Evolutionary conservation across 805 yeast species (phyloP), one percentile per base, ranked within the genome.

Genomic region (Sugiyamaella smithiae): DNA sequence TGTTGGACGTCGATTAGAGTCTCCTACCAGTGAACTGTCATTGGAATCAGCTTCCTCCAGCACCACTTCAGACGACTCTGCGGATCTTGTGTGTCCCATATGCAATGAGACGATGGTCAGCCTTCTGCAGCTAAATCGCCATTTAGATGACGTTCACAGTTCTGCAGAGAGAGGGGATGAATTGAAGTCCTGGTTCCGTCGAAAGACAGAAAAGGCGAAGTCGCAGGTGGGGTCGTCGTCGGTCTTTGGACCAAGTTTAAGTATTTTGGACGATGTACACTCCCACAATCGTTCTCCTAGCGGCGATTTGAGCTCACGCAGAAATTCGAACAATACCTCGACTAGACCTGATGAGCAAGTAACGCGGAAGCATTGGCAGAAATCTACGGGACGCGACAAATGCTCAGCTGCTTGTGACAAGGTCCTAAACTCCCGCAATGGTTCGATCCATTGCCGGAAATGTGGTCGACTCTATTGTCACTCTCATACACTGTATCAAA

Each of bases 381-480:
- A 68, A 36, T 80, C 81, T 5, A 46, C 69, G 0, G 70, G 73
- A 0, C 55, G 67, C 19, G 77, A 71, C 35, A 43, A 35, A 1
- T 82, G 89, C 53, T 57, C 73, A 1, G 59, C 62, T 24, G 56
- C 57, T 0, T 84, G 88, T 57, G 48, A 56, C 6, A 74, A 67
- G 45, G 56, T 51, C 3, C 66, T 84, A 32, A 74, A 68, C 43
- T 68, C 77, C 23, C 75, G 79, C 49, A 76, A 74, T 55, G 87
- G 85, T 0, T 65, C 74, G 1, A 78, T 79, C 4, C 84, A 88
- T 62, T 87, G 96, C 65, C 68, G 91, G 20, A 77, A 76, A 55
- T 89, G 96, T 67, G 96, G 96, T 0, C 60, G 70, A 22, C 63
- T 88, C 14, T 87, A 67, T 60, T 88, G 97, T 63, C 75, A 75